Conservation (phyloP, 139 green algal genomes). For the Picochlorum sp. region DNA sequence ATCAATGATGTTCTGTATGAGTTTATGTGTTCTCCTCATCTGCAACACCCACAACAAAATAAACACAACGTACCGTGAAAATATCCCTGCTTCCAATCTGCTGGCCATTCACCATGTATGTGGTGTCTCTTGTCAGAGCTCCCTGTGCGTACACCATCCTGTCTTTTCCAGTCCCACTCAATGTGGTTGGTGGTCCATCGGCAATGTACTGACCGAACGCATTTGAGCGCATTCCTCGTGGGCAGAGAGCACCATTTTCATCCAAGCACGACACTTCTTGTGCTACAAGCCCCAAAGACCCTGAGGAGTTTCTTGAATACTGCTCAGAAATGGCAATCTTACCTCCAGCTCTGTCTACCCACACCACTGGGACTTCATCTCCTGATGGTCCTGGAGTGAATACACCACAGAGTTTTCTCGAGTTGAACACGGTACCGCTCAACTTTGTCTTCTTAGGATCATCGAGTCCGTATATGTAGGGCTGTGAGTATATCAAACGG, state of each 20-base stretch:
- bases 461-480: slow-evolving; percentile 47
- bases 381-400: slow-evolving; percentile 33
- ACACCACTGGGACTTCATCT: slow-evolving; percentile 85
- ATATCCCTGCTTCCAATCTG: slow-evolving; percentile 65
- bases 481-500: slow-evolving; percentile 50
- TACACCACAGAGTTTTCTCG: slow-evolving; percentile 11
- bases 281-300: slow-evolving; percentile 60
- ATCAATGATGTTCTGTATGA: background rate
- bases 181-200: slow-evolving; percentile 81
- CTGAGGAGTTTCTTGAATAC: slow-evolving; percentile 43
- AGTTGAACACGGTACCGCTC: slow-evolving; percentile 61
- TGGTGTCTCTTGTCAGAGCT: slow-evolving; percentile 67
- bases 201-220: slow-evolving; percentile 31
- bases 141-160: slow-evolving; percentile 51
- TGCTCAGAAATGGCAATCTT: slow-evolving; percentile 62
- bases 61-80: slow-evolving; percentile 28
- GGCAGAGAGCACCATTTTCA: slow-evolving; percentile 38
- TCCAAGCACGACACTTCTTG: slow-evolving; percentile 59
- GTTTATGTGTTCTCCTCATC: slow-evolving; percentile 5
- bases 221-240: slow-evolving; percentile 21
- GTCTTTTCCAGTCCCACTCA: slow-evolving; percentile 70
- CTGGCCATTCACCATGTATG: slow-evolving; percentile 58
- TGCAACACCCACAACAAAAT: background rate
- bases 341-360: slow-evolving; percentile 79
- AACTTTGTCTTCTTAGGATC: slow-evolving; percentile 48